Conservation (phyloP, 2,329 filamentous ascomycete species). For the Periconia sp. region DNA sequence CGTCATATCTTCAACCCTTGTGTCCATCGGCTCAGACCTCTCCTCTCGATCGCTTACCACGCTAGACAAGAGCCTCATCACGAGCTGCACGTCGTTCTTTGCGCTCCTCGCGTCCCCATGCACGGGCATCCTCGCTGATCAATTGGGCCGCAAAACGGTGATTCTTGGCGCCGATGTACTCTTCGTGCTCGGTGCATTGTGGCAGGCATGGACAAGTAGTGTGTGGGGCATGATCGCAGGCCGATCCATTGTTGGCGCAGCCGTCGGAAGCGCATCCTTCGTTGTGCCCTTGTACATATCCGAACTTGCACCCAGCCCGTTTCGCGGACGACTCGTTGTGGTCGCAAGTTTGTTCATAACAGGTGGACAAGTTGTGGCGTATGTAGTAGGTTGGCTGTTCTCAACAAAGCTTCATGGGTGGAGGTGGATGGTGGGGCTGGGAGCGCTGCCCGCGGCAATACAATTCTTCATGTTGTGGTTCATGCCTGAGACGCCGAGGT, state of each 20-base stretch:
- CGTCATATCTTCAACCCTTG: conserved; percentile 66
- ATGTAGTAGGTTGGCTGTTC: conserved; percentile 81
- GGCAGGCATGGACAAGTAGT: conserved; percentile 65
- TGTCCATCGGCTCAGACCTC: conserved; percentile 61
- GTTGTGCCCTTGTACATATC: conserved; percentile 81
- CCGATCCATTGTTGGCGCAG: conserved; percentile 72
- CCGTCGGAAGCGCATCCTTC: conserved; percentile 78
- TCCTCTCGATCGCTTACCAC: conserved; percentile 57
- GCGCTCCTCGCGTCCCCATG: conserved; percentile 63
- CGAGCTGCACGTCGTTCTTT: conserved; percentile 63
- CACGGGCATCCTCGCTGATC: conserved; percentile 68
- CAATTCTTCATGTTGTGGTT: conserved; percentile 72
- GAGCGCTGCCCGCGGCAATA: conserved; percentile 74
- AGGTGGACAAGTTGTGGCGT: conserved; percentile 86
- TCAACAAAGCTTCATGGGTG: conserved; percentile 66
- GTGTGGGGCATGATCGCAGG: conserved; percentile 72
- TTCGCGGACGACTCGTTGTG: conserved; percentile 81
- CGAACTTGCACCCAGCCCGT: conserved; percentile 78
- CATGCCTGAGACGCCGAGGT: conserved; percentile 89
- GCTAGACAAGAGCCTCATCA: conserved; percentile 65
- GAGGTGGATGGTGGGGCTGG: conserved; percentile 91
- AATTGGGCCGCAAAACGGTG: conserved; percentile 79
- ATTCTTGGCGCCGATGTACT: conserved; percentile 70
- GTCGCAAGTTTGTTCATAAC: conserved; percentile 85
- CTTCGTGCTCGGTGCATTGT: conserved; percentile 70